phyloP scores from a whole-genome alignment of 306 rosid genomes.

The Ormosia emarginata region DNA sequence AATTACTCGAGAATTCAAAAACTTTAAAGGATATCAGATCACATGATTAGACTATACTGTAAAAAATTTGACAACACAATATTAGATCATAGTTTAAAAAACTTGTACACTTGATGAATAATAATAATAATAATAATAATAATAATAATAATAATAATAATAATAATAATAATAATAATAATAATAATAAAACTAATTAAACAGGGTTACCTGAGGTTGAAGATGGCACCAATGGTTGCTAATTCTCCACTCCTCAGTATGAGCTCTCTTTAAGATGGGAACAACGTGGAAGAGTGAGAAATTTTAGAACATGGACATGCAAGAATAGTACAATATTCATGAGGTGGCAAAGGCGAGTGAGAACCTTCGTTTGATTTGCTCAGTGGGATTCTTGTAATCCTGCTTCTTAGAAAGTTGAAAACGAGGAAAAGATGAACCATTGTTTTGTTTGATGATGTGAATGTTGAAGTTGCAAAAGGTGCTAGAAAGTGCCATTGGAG shows the following conservation, averaged over 20 bases:
- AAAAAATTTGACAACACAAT: not conserved
- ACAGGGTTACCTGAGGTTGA: slow-evolving; percentile 10
- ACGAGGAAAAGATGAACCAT: not conserved
- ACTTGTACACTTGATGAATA: too few species aligned
- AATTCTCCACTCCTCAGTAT: slow-evolving; percentile 60
- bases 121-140: not conserved
- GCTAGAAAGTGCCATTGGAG: not conserved
- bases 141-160: not conserved
- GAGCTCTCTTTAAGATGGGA: slow-evolving; percentile 39
- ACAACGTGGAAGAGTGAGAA: not conserved
- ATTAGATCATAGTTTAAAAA: too few species aligned
- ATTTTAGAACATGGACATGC: not conserved
- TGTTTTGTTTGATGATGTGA: not conserved
- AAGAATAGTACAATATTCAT: not conserved
- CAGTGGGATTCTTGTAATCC: slow-evolving; percentile 19
- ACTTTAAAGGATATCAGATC: not conserved
- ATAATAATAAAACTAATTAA: not conserved
- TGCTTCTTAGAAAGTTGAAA: slow-evolving; percentile 24
- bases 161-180: not conserved
- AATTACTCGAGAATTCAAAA: not conserved
- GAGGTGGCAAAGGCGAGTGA: not conserved
- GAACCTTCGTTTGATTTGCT: slow-evolving; percentile 56
- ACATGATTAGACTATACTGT: not conserved
- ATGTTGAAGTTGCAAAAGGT: slow-evolving; percentile 7
- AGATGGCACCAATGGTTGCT: slow-evolving; percentile 60